Percentiles rank a stretch among this genome's conserved stretches.
These are phyloP conservation scores for Tolypocladium cylindrosporum DNA, from an alignment of 2,329 filamentous ascomycete genomes.

Conservation along the genomic window DNA sequence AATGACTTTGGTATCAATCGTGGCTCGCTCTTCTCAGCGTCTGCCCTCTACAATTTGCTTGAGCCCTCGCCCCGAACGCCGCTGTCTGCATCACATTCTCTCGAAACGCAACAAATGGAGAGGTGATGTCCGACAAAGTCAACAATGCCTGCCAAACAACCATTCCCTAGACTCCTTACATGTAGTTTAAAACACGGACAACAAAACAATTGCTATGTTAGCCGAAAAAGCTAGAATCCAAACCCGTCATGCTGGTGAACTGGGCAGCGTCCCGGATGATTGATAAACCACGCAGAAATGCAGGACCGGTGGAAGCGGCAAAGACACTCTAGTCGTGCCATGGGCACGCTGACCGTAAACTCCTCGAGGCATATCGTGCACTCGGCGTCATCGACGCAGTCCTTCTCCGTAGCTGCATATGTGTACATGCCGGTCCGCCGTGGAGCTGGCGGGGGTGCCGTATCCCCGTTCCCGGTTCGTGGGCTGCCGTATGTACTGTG, in stretches of 20 bases:
- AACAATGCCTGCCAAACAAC: not conserved
- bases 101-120: not conserved
- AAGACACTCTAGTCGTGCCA: conserved; percentile 58
- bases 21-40: not conserved
- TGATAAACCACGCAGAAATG: conserved; percentile 52
- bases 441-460: conserved; percentile 19
- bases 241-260: conserved; percentile 56
- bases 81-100: not conserved
- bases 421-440: conserved; percentile 52
- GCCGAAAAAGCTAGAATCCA: conserved; percentile 29
- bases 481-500: conserved; percentile 40
- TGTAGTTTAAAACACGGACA: not conserved
- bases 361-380: conserved; percentile 61
- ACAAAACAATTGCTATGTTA: not conserved
- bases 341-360: conserved; percentile 49
- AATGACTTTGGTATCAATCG: not conserved
- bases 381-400: conserved; percentile 57
- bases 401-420: conserved; percentile 56
- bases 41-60: not conserved
- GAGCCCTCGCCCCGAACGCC: not conserved
- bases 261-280: conserved; percentile 52
- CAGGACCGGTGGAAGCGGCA: conserved; percentile 54
- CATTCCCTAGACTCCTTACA: not conserved
- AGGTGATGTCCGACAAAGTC: too few relatives aligned
- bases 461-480: conserved; percentile 13